A percentile compares a stretch with the other conserved stretches of the same genome.
Evolutionary conservation across 225 moss, liverwort and hornwort genomes (phyloP).

Genomic region (Physcomitrellopsis africana): DNA sequence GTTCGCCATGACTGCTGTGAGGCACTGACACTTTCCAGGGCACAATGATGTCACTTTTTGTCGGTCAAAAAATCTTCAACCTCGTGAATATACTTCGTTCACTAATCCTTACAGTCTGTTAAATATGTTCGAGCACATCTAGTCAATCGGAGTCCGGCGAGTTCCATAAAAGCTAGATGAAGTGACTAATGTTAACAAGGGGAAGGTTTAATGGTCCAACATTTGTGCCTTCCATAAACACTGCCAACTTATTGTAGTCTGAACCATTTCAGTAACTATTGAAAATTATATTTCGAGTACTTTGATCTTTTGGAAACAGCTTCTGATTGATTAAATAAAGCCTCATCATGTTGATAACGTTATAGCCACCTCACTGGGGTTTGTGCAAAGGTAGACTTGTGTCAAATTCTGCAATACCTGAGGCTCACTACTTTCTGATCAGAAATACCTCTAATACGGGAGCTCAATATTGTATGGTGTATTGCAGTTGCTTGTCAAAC

Average conservation of each 20-base stretch:
- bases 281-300: not conserved
- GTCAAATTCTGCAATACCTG: not conserved
- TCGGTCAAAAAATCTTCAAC: not conserved
- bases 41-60: slow-evolving; percentile 8
- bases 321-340: not conserved
- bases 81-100: not conserved
- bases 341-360: slow-evolving; percentile 2
- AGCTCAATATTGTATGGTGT: slow-evolving; percentile 8
- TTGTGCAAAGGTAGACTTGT: not conserved
- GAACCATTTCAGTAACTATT: not conserved
- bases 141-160: not conserved
- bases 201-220: not conserved
- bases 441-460: slow-evolving; percentile 3
- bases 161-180: not conserved
- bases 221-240: not conserved
- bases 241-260: not conserved
- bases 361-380: not conserved
- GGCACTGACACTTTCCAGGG: not conserved
- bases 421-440: not conserved
- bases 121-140: slow-evolving; percentile 12
- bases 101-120: not conserved
- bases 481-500: slow-evolving; percentile 41
- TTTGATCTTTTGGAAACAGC: not conserved
- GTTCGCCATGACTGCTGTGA: not conserved
- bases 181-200: not conserved